Evolutionary conservation across 768 basidiomycete species (phyloP).

Genomic region (Suillus placidus): DNA sequence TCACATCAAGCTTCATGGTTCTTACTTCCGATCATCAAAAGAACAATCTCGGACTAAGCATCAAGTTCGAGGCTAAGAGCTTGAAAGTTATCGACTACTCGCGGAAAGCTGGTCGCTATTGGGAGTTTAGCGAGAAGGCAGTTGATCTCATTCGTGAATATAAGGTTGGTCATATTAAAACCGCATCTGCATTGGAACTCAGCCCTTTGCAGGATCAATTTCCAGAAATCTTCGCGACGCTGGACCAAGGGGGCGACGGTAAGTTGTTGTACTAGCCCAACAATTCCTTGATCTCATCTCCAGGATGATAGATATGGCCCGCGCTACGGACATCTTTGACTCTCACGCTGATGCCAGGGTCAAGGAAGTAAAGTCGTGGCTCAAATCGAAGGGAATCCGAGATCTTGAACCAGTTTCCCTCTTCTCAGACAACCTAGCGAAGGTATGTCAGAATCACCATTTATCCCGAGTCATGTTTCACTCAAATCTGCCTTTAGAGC

Average conservation of each 20-base stretch:
- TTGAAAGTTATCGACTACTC: slow-evolving; percentile 94
- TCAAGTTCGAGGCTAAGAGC: slow-evolving; percentile 95
- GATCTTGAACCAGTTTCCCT: slow-evolving; percentile 94
- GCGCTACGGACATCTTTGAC: slow-evolving; percentile 58
- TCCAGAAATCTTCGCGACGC: slow-evolving; percentile 77
- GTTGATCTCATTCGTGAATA: slow-evolving; percentile 82
- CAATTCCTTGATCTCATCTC: slow-evolving; percentile 9
- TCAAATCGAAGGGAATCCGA: slow-evolving; percentile 81
- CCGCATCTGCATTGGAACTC: background rate
- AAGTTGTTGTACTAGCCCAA: background rate
- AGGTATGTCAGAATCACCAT: slow-evolving; percentile 47
- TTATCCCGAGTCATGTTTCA: background rate
- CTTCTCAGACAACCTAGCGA: slow-evolving; percentile 88
- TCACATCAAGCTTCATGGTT: slow-evolving; percentile 94
- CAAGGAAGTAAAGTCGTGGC: slow-evolving; percentile 82
- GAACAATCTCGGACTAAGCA: slow-evolving; percentile 87
- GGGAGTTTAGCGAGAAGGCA: slow-evolving; percentile 94
- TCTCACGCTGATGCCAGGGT: slow-evolving; percentile 69
- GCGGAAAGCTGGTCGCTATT: slow-evolving; percentile 76
- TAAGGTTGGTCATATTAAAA: slow-evolving; percentile 48
- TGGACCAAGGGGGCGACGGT: slow-evolving; percentile 80
- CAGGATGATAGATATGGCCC: slow-evolving; percentile 64
- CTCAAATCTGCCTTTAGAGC: slow-evolving; percentile 45
- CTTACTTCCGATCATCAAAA: slow-evolving; percentile 74
- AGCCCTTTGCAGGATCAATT: slow-evolving; percentile 57